Conservation (phyloP, 1,284 basidiomycete species). For the Anthracocystis panici-leucophaei region DNA sequence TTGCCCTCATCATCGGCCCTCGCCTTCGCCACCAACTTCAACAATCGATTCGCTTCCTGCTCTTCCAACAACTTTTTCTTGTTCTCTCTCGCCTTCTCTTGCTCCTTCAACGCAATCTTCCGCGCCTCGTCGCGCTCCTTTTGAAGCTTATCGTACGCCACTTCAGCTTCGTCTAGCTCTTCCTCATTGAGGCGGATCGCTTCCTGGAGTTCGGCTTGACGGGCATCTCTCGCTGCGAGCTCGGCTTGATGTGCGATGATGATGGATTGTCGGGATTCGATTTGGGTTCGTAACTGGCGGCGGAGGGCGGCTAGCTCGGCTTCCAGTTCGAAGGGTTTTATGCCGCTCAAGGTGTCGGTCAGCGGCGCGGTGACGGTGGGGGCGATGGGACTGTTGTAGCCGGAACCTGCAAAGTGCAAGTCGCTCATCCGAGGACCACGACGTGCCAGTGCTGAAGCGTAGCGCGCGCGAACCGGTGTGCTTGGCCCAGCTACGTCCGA, state of each 20-base stretch:
- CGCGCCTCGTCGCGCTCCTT: slow-evolving; percentile 54
- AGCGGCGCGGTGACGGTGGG: background rate
- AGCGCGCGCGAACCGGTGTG: slow-evolving; percentile 22
- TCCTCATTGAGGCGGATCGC: slow-evolving; percentile 43
- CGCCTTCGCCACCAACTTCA: slow-evolving; percentile 47
- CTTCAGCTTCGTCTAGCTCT: slow-evolving; percentile 51
- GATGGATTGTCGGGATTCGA: slow-evolving; percentile 33
- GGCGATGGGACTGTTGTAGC: slow-evolving; percentile 23
- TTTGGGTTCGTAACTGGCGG: slow-evolving; percentile 41
- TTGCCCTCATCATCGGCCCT: slow-evolving; percentile 34
- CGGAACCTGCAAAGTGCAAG: slow-evolving; percentile 11
- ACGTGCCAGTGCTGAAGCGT: slow-evolving; percentile 43
- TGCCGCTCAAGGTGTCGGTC: slow-evolving; percentile 15
- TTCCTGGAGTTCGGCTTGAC: slow-evolving; percentile 40
- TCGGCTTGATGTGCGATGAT: slow-evolving; percentile 29
- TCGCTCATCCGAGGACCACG: slow-evolving; percentile 63
- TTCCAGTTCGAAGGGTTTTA: slow-evolving; percentile 58
- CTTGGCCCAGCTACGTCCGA: slow-evolving; percentile 19
- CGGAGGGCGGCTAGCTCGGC: slow-evolving; percentile 55
- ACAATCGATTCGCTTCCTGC: slow-evolving; percentile 48
- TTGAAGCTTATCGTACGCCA: slow-evolving; percentile 43
- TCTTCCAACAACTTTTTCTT: slow-evolving; percentile 33
- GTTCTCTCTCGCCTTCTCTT: slow-evolving; percentile 45
- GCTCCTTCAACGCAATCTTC: slow-evolving; percentile 40
- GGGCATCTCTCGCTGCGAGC: slow-evolving; percentile 31